Evolutionary conservation across 1,284 basidiomycete genomes (phyloP), one percentile per base, ranked within the genome.

Genomic region (Naganishia liquefaciens): DNA sequence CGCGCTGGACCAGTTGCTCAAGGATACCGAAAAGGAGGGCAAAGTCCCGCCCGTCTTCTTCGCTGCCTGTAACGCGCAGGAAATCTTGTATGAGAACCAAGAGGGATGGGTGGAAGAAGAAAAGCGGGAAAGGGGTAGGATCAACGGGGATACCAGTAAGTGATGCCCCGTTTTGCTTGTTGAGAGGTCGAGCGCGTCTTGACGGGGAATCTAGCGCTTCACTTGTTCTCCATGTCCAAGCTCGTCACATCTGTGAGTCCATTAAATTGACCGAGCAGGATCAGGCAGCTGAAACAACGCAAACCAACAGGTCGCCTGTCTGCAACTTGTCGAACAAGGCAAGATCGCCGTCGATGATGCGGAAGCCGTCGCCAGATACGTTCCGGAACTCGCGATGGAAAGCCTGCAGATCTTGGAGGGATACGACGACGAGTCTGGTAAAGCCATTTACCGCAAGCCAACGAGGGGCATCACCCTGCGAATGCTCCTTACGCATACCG

Each of bases 201-300:
- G 33, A 37, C 33, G 33, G 33, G 13, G 13, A 2, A 5, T 44
- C 17, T 30, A 75, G 74, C 65, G 2, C 63, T 73, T 4, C 72
- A 75, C 66, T 61, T 75, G 23, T 75, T 74, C 64, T 75, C 74
- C 5, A 71, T 71, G 68, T 72, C 73, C 40, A 77, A 76, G 65
- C 67, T 76, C 4, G 69, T 76, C 28, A 75, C 73, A 2, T 68
- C 68, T 17, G 71, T 74, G 43, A 65, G 73, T 66, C n/a, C 19
- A 1, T 19, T 23, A 3, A 39, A 43, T 7, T 3, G 27, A 47
- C 5, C 13, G 46, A 37, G 4, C 43, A 27, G n/a, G 23, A 50
- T 10, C 7, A n/a, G n/a, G n/a, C n/a, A n/a, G n/a, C n/a, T n/a
- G n/a, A n/a, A 57, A 25, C 52, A n/a, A 5, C n/a, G 3, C 28